phyloP scores from a whole-genome alignment of 345 rosid species.

The Sonneratia alba region DNA sequence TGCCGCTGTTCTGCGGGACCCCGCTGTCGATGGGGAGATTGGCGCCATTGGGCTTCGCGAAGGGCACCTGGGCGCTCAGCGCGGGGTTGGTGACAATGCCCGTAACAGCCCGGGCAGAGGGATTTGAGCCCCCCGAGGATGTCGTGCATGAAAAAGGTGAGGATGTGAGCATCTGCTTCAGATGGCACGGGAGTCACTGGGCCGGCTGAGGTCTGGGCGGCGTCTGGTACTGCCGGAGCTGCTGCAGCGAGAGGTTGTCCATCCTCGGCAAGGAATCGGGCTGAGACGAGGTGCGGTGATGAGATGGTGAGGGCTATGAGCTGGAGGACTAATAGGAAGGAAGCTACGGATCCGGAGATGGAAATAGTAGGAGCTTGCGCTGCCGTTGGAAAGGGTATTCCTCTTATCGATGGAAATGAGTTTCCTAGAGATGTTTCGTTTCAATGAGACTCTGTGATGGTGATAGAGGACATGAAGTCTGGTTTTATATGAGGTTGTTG shows the following conservation, averaged over 20 bases:
- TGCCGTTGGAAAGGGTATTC: constrained; percentile 17
- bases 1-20: constrained; percentile 47
- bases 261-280: constrained; percentile 23
- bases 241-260: constrained; percentile 11
- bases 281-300: constrained; percentile 16
- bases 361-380: constrained; percentile 3
- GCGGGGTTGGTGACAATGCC: constrained; percentile 66
- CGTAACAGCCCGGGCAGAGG: constrained; percentile 60
- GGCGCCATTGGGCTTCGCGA: constrained; percentile 78
- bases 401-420: background rate
- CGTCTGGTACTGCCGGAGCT: background rate
- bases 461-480: background rate
- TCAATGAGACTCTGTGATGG: background rate
- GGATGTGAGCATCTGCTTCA: constrained; percentile 15
- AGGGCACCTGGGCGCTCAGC: constrained; percentile 61
- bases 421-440: background rate
- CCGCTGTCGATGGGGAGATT: constrained; percentile 61
- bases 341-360: constrained; percentile 4
- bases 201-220: background rate
- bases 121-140: constrained; percentile 69
- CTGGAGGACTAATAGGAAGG: constrained; percentile 12
- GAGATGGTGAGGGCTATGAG: constrained; percentile 19
- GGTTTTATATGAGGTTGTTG: background rate
- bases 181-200: background rate
- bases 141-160: constrained; percentile 74